A percentile compares a stretch with the other conserved stretches of the same genome.
Evolutionary conservation across 2,329 filamentous ascomycete genomes (phyloP).

Genomic region (Phaeosphaeria sp.): DNA sequence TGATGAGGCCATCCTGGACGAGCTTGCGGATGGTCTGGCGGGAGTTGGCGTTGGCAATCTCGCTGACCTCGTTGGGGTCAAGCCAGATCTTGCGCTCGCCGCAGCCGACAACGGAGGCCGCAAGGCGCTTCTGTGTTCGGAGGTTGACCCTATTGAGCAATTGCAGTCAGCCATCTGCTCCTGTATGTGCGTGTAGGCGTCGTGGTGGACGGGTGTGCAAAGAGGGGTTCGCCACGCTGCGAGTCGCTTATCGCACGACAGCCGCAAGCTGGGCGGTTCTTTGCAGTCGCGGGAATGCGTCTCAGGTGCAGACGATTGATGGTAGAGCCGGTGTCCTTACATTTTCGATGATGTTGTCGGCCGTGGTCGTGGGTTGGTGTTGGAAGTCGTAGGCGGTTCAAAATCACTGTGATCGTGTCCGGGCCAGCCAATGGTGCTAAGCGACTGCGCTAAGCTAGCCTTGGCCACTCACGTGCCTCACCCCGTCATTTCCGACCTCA

Average conservation of each 20-base stretch:
- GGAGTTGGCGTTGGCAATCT: conserved; percentile 99
- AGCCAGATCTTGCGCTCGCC: conserved; percentile 99
- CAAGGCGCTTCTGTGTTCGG: conserved; percentile 99
- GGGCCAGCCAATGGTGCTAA: conserved; percentile 10
- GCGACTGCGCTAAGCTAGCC: conserved; percentile 13
- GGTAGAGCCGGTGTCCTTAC: conserved; percentile 42
- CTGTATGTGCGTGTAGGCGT: conserved; percentile 24
- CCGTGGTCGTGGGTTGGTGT: conserved; percentile 44
- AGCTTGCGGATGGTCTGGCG: conserved; percentile 99
- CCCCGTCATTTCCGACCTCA: not conserved
- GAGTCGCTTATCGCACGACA: conserved; percentile 26
- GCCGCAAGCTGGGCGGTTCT: conserved; percentile 28
- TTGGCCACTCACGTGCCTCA: not conserved
- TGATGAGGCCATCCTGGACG: conserved; percentile 99
- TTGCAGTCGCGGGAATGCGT: conserved; percentile 25
- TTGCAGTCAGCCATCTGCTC: conserved; percentile 38
- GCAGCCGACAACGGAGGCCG: conserved; percentile 97
- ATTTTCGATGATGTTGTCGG: conserved; percentile 52
- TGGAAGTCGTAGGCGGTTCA: conserved; percentile 13
- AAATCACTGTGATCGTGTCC: conserved; percentile 12
- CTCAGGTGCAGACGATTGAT: conserved; percentile 14
- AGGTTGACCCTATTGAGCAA: conserved; percentile 86
- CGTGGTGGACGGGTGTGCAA: conserved; percentile 27
- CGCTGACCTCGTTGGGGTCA: conserved; percentile 98
- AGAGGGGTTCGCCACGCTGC: conserved; percentile 47